Conservation (phyloP, 2,329 filamentous ascomycete species). For the Fusarium penzigii region DNA sequence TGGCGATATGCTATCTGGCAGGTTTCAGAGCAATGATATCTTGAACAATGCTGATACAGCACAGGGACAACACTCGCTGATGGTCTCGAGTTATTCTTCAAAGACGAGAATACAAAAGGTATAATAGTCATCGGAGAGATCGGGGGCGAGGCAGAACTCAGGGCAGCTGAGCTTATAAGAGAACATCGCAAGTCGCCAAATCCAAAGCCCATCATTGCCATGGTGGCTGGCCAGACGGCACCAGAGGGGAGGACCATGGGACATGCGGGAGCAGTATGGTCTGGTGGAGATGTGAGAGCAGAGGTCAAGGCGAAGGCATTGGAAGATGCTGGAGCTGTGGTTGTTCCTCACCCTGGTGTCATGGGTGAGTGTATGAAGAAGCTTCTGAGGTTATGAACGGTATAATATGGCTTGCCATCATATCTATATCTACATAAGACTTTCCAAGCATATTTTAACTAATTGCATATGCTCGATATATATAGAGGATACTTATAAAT, state of each 20-base stretch:
- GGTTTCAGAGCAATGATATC: not conserved
- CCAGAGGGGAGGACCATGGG: slow-evolving; percentile 67
- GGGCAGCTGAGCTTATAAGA: slow-evolving; percentile 70
- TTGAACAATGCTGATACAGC: not conserved
- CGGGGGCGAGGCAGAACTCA: slow-evolving; percentile 68
- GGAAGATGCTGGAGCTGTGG: slow-evolving; percentile 36
- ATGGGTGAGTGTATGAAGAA: slow-evolving; percentile 39
- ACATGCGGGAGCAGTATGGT: slow-evolving; percentile 66
- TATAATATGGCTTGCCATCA: not conserved
- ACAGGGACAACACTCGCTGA: slow-evolving; percentile 68
- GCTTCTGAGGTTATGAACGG: slow-evolving; percentile 25
- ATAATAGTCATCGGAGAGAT: slow-evolving; percentile 74
- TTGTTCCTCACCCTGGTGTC: slow-evolving; percentile 41
- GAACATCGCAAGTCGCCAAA: slow-evolving; percentile 60
- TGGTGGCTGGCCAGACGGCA: slow-evolving; percentile 66
- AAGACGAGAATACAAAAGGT: slow-evolving; percentile 67
- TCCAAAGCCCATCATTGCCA: slow-evolving; percentile 65
- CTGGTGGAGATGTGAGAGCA: slow-evolving; percentile 33
- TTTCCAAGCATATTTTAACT: too few species aligned
- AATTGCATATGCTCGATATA: too few species aligned
- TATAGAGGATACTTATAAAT: too few species aligned
- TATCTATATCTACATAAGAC: too few species aligned
- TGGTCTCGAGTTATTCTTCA: slow-evolving; percentile 66
- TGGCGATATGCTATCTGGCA: slow-evolving; percentile 70
- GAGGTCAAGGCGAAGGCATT: slow-evolving; percentile 36